These are phyloP conservation scores for Podila epigama DNA, from an alignment of 192 early-diverging fungal species.

Conservation along the genomic window DNA sequence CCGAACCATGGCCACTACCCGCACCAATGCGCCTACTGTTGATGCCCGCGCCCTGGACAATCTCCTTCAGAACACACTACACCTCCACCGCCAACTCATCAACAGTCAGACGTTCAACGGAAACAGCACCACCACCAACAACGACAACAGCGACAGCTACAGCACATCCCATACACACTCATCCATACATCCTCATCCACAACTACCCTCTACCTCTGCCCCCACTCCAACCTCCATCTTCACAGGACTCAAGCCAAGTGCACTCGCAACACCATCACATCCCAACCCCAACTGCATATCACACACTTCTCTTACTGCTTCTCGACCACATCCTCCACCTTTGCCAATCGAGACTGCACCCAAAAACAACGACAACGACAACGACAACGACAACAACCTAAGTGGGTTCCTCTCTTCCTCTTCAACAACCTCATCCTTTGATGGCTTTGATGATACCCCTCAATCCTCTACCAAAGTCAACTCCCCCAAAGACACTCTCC, in stretches of 20 bases:
- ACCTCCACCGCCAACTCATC: conserved; percentile 3
- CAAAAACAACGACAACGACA: too few species aligned
- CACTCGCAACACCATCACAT: not conserved
- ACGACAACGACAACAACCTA: conserved; percentile 3
- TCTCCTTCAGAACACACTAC: conserved; percentile 16
- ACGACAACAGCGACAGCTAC: not conserved
- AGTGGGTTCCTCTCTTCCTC: not conserved
- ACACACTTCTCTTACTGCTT: conserved; percentile 2
- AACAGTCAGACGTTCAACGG: not conserved
- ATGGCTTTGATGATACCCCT: conserved; percentile 7
- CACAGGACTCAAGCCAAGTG: not conserved
- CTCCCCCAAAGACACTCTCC: not conserved
- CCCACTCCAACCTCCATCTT: not conserved
- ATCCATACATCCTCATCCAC: too few species aligned
- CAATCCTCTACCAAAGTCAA: not conserved
- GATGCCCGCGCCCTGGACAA: conserved; percentile 26
- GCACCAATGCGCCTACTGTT: not conserved
- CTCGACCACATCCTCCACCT: not conserved
- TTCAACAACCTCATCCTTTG: not conserved
- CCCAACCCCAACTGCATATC: too few species aligned
- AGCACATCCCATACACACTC: too few species aligned
- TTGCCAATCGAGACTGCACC: not conserved
- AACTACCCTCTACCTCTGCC: not conserved
- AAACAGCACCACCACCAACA: not conserved
- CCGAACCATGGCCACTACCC: not conserved